Percentiles rank a stretch among this genome's conserved stretches.
phyloP scores from a whole-genome alignment of 352 stramenopile genomes.

The Hyaloperonospora arabidopsidis region DNA sequence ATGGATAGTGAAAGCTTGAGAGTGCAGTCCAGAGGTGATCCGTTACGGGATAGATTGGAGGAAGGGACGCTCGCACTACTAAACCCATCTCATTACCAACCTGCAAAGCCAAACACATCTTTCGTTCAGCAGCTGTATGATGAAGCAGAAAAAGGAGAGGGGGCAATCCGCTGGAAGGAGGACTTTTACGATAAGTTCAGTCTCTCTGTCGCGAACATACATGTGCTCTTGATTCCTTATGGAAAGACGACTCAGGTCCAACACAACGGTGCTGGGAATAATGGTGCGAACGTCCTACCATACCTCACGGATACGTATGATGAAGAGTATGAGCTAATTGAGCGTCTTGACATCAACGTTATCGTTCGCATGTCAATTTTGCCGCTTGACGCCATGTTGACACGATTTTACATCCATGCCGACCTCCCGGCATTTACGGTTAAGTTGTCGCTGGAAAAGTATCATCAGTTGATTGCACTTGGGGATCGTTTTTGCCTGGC shows the following conservation, averaged over 20 bases:
- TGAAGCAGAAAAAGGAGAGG: conserved; percentile 76
- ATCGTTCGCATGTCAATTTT: conserved; percentile 79
- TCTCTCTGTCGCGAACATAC: conserved; percentile 72
- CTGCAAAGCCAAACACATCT: conserved; percentile 45
- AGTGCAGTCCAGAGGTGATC: conserved; percentile 24
- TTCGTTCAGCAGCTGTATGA: conserved; percentile 85
- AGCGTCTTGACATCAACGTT: conserved; percentile 84
- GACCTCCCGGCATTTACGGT: conserved; percentile 78
- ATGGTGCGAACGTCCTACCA: conserved; percentile 26
- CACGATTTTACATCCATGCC: conserved; percentile 73
- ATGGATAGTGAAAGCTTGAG: conserved; percentile 50
- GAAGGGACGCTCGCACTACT: conserved; percentile 35
- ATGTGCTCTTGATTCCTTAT: conserved; percentile 74
- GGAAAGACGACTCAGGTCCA: conserved; percentile 35
- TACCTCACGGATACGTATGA: conserved; percentile 39
- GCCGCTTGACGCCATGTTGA: conserved; percentile 76
- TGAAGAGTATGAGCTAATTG: conserved; percentile 67
- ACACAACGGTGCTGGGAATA: conserved; percentile 16
- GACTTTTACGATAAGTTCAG: conserved; percentile 89
- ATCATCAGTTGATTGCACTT: conserved; percentile 60
- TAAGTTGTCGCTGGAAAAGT: conserved; percentile 81
- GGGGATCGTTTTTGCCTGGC: conserved; percentile 50
- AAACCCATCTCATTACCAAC: conserved; percentile 30
- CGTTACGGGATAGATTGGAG: conserved; percentile 23
- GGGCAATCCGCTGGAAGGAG: conserved; percentile 83